Evolutionary conservation across 1,284 basidiomycete genomes (phyloP), one percentile per base, ranked within the genome.

Genomic region (Puccinia brachypodii): DNA sequence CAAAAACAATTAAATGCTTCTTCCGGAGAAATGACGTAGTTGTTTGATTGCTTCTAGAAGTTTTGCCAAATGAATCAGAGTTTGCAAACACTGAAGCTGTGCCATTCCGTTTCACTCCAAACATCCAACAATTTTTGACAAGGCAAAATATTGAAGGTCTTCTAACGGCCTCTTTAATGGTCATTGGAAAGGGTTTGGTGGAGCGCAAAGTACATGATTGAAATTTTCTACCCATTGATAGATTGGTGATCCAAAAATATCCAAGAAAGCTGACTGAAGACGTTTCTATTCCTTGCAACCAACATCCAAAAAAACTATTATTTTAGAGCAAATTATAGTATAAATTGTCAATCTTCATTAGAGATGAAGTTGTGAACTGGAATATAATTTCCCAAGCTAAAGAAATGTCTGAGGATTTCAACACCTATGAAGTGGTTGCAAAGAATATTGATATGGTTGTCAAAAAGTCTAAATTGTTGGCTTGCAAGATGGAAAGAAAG

Each of bases 31-130:
- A 25, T 68, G 44, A 72, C 47, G 22, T 72, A 25, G 14, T 75
- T 56, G 50, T 58, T 74, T 19, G 7, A 68, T n/a, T 28, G 2
- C 53, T 40, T 74, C 31, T 83, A 89, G 89, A 88, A 11, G 87
- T 90, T 79, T 86, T 82, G n/a, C 82, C 83, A 42, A 75, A 75
- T 42, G 82, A 83, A 81, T 83, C 85, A 22, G 85, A 86, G 64
- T 85, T 86, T 47, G 73, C 82, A 42, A 84, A 86, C 74, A 91
- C 89, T 83, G 97, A 99, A 84, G 89, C 92, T 1, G 95, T 98
- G 14, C 96, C 97, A 0, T 99, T 99, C 92, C 92, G 97, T 13
- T 91, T 98, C 84, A 98, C 95, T 14, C 96, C 96, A 2, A 98
- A 98, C 87, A 91, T 99, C 88, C 98, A 99, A 87, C 89, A 91